Base-by-base conservation (phyloP, 441 rosid species). In the Francoa sonchifolia region DNA sequence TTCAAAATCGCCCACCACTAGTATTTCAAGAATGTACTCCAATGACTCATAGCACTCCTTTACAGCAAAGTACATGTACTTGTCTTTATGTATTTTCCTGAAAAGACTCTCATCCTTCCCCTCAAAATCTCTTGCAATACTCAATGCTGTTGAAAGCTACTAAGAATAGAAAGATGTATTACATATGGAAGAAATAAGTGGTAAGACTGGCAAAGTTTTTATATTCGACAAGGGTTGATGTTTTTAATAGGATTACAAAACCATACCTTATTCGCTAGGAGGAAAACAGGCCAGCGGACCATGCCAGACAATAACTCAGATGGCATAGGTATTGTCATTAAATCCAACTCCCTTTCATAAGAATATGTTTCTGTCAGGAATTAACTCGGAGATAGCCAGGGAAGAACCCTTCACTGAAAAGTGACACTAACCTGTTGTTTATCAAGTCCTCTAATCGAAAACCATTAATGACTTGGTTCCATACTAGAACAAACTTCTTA, bases 241-340 rank as follows among this genome's bases (percentile, higher is more conserved):
- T n/a, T n/a, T n/a, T n/a, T n/a, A n/a, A n/a, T n/a, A n/a, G n/a
- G n/a, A n/a, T n/a, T n/a, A n/a, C n/a, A 36, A 50, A 50, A 37
- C 8, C 38, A 37, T 58, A 86, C 99, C 94, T 90, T 73, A 67
- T 75, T 79, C 54, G 95, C 88, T 21, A 90, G 75, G 57, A 90
- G 95, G 64, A 90, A 90, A 60, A 90, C 74, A 17, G 99, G 99
- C 99, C 99, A 90, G 25, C 72, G 77, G 59, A 90, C 59, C 50
- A 68, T 68, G 59, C 76, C 89, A 26, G 64, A 62, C 29, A 77
- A 58, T 50, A 78, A 62, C 60, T 87, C 86, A 33, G 78, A 52
- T 27, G 90, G 66, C 72, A 76, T 68, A 14, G 94, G 84, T 43
- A 90, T 90, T 3, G 54, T 71, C 99, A 90, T 90, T 69, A 86